These are phyloP conservation scores for Plantago major DNA, from an alignment of 257 asterid genomes.

Conservation along the genomic window DNA sequence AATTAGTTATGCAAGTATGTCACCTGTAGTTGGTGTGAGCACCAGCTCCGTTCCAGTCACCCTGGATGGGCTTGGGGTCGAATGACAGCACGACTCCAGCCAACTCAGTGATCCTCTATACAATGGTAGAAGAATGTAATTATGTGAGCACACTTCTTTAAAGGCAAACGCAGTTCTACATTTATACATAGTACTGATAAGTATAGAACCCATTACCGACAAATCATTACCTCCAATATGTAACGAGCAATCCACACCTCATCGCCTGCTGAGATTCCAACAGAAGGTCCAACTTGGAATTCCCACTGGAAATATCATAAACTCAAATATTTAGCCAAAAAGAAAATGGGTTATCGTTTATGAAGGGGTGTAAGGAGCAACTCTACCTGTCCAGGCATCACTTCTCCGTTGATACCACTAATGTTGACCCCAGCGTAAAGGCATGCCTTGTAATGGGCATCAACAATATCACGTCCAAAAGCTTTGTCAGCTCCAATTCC, in stretches of 20 bases:
- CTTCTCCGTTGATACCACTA: slow-evolving; percentile 47
- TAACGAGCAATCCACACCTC: slow-evolving; percentile 91
- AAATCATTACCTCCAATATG: slow-evolving; percentile 66
- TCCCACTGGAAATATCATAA: slow-evolving; percentile 58
- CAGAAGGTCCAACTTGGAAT: slow-evolving; percentile 92
- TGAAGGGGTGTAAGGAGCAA: neutral
- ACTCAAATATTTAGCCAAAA: neutral
- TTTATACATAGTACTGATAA: too few relatives aligned
- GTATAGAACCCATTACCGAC: neutral
- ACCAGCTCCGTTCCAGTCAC: slow-evolving; percentile 65
- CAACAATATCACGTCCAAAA: slow-evolving; percentile 45
- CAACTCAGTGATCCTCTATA: slow-evolving; percentile 86
- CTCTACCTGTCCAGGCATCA: slow-evolving; percentile 51
- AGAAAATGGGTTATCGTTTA: neutral
- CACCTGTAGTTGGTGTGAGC: slow-evolving; percentile 54
- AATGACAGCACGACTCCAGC: slow-evolving; percentile 87
- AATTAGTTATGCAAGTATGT: neutral
- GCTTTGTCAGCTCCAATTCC: slow-evolving; percentile 44
- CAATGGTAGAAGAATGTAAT: slow-evolving; percentile 12
- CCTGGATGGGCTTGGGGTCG: slow-evolving; percentile 85
- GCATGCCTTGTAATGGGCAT: slow-evolving; percentile 47
- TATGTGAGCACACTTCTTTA: too few relatives aligned
- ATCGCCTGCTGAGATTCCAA: slow-evolving; percentile 86
- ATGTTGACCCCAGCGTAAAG: slow-evolving; percentile 46
- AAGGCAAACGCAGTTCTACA: too few relatives aligned